phyloP scores from a whole-genome alignment of 441 rosid species.

The Manihot esculenta region DNA sequence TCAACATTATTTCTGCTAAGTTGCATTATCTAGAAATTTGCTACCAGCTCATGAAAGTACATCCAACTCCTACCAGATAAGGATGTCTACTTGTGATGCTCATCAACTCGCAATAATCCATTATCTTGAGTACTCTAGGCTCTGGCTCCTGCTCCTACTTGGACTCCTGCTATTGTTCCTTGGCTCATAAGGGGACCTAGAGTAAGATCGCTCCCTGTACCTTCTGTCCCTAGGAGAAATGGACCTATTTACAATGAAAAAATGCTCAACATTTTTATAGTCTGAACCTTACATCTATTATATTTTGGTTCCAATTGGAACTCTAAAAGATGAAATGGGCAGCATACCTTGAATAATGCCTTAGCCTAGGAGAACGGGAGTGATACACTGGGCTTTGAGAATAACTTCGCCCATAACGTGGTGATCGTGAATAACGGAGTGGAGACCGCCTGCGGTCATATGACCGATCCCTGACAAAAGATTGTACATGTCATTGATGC shows the following conservation, averaged over 20 bases:
- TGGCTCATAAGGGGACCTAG: conserved; percentile 50
- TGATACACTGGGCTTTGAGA: conserved; percentile 53
- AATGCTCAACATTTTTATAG: not conserved
- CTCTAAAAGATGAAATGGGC: too few species aligned
- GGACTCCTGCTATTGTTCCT: conserved; percentile 49
- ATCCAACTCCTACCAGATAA: not conserved
- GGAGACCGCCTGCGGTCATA: conserved; percentile 45
- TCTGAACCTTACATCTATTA: not conserved
- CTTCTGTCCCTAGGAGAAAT: conserved; percentile 55
- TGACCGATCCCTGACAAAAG: conserved; percentile 33
- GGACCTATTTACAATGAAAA: conserved; percentile 45
- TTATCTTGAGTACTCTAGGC: conserved; percentile 48
- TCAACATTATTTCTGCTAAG: conserved; percentile 1
- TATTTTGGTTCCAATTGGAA: not conserved
- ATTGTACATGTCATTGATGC: conserved; percentile 1
- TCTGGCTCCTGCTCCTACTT: conserved; percentile 40
- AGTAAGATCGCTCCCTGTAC: conserved; percentile 46
- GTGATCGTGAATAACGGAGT: conserved; percentile 45
- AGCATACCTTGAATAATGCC: conserved; percentile 46
- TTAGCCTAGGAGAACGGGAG: conserved; percentile 47
- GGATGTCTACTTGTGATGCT: not conserved
- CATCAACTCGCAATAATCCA: not conserved
- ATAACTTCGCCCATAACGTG: conserved; percentile 41
- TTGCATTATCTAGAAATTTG: not conserved
- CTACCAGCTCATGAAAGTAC: not conserved